Conservation (phyloP, 768 basidiomycete genomes). For the Mycena capillaripes region DNA sequence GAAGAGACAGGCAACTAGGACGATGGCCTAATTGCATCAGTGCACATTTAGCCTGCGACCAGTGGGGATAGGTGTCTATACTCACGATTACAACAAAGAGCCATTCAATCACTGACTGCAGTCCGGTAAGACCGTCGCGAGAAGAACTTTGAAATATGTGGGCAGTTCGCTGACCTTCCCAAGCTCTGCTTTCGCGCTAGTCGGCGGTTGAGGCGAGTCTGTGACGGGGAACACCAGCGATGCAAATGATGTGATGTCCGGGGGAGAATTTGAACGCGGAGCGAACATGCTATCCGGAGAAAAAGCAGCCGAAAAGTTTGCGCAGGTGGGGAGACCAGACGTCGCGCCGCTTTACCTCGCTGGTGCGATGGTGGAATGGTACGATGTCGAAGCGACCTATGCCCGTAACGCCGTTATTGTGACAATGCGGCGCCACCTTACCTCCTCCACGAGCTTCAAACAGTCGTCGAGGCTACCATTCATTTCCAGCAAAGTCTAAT, state of each 20-base stretch:
- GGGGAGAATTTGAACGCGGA: background rate
- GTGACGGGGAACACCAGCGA: constrained; percentile 13
- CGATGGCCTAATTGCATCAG: background rate
- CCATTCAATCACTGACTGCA: constrained; percentile 23
- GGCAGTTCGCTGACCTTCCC: constrained; percentile 2
- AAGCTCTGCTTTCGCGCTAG: background rate
- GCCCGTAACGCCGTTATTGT: no score
- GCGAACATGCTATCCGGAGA: background rate
- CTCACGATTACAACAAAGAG: constrained; percentile 14
- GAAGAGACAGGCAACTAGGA: constrained; percentile 9
- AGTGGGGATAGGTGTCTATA: background rate
- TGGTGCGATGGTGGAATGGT: constrained; percentile 8
- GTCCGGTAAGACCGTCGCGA: background rate
- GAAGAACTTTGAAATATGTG: background rate
- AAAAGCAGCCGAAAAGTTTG: background rate
- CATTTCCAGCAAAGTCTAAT: no score
- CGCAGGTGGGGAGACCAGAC: background rate
- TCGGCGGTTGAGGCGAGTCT: background rate
- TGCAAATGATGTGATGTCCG: constrained; percentile 1
- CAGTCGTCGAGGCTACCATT: no score
- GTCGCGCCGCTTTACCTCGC: background rate
- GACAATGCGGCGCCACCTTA: no score
- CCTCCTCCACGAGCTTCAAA: no score
- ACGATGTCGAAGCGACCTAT: constrained; percentile 2
- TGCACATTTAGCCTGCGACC: background rate